These are phyloP conservation scores for Psilocybe sp. DNA, from an alignment of 768 basidiomycete species.

Conservation along the genomic window DNA sequence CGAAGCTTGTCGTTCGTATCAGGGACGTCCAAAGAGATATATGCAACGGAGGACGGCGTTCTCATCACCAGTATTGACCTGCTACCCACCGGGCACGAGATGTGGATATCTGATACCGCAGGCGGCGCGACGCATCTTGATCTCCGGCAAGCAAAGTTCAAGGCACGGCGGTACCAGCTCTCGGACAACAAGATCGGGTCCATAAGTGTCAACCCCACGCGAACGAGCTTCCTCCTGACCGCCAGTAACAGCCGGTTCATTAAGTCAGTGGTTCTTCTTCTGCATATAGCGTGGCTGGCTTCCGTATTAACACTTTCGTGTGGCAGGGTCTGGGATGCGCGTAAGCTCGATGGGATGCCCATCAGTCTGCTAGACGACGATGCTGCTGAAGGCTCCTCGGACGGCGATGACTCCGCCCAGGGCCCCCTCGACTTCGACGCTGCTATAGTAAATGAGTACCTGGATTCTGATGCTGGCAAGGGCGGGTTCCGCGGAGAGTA, in stretches of 20 bases:
- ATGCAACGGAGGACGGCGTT: constrained; percentile 48
- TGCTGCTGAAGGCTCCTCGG: constrained; percentile 4
- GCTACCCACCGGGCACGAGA: constrained; percentile 63
- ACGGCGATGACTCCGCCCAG: constrained; percentile 5
- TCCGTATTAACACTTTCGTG: neutral
- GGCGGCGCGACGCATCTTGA: constrained; percentile 79
- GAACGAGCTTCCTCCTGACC: constrained; percentile 64
- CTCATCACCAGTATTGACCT: constrained; percentile 75
- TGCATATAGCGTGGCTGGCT: neutral
- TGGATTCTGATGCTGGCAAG: constrained; percentile 49
- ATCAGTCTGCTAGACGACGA: constrained; percentile 27
- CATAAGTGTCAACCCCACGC: constrained; percentile 74
- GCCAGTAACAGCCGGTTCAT: constrained; percentile 72
- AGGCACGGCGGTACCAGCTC: constrained; percentile 58
- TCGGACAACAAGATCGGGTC: constrained; percentile 76
- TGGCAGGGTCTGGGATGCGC: constrained; percentile 79
- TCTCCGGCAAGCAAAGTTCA: constrained; percentile 58
- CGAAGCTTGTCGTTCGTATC: constrained; percentile 71
- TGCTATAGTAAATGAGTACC: constrained; percentile 46
- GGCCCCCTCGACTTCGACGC: constrained; percentile 31
- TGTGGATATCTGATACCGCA: constrained; percentile 78
- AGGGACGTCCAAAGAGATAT: constrained; percentile 69
- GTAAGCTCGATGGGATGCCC: constrained; percentile 54
- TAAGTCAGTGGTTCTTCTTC: constrained; percentile 45
- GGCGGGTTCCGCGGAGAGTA: constrained; percentile 61